These are phyloP conservation scores for Fusarium transvaalense DNA, from an alignment of 2,329 filamentous ascomycete genomes.

Conservation along the genomic window DNA sequence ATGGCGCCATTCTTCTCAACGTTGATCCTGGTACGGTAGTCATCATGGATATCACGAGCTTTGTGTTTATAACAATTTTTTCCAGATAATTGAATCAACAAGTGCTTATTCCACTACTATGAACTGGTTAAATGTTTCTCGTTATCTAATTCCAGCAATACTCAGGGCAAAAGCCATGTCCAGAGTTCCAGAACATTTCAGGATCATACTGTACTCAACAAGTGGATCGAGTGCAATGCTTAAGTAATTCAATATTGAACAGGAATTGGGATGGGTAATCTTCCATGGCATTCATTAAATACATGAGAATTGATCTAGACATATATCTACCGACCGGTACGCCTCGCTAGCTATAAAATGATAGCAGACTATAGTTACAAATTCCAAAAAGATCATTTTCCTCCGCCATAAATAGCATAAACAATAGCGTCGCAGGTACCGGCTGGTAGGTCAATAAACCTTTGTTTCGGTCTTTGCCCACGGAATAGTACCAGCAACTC, in stretches of 20 bases:
- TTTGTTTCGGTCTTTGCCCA: background rate
- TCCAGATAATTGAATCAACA: no score
- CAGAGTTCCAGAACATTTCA: no score
- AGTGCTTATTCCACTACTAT: no score
- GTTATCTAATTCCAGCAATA: no score
- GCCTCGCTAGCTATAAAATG: background rate
- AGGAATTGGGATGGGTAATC: background rate
- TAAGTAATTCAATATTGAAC: no score
- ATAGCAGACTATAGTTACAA: background rate
- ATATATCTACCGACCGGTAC: background rate
- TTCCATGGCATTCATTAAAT: background rate
- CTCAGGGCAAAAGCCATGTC: no score
- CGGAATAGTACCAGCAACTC: background rate
- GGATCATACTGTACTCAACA: no score
- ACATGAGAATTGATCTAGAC: background rate
- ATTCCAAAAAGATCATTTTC: accelerated
- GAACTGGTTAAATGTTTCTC: no score
- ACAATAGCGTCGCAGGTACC: accelerated
- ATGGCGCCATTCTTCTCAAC: background rate
- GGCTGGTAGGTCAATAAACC: background rate
- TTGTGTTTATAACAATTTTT: background rate
- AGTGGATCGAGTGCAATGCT: no score
- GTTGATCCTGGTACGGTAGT: background rate
- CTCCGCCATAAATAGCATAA: accelerated
- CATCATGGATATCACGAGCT: background rate